These are phyloP conservation scores for Trichoderma guizhouense DNA, from an alignment of 2,329 filamentous ascomycete genomes.

Conservation along the genomic window DNA sequence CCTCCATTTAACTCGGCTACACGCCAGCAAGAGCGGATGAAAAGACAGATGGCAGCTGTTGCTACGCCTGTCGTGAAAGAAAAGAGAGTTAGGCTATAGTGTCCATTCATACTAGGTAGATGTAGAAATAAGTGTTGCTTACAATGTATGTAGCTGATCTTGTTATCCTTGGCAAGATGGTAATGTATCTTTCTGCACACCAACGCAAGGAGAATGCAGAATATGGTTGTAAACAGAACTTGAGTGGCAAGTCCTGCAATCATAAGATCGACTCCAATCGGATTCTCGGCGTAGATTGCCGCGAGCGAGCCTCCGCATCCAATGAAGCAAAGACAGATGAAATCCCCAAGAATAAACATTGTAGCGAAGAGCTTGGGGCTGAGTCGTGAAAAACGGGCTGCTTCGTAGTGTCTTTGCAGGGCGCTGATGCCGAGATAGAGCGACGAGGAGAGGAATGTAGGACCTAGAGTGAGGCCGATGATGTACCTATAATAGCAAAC, in stretches of 20 bases:
- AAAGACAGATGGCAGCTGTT: background rate
- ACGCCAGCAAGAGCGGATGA: slow-evolving; percentile 4
- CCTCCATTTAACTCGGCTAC: background rate
- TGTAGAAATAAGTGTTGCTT: too few species aligned
- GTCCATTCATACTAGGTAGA: too few species aligned
- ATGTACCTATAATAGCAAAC: background rate
- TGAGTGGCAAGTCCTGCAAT: background rate
- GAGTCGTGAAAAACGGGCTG: background rate
- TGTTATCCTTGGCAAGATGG: background rate
- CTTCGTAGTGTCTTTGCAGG: background rate
- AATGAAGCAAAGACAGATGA: background rate
- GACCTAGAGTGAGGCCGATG: slow-evolving; percentile 9
- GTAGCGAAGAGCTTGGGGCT: background rate
- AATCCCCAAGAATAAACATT: background rate
- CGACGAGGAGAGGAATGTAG: slow-evolving; percentile 4
- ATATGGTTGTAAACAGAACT: background rate
- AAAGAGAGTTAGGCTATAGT: background rate
- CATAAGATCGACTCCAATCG: slow-evolving; percentile 2
- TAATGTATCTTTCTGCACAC: background rate
- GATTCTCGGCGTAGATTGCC: background rate
- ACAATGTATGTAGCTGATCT: background rate
- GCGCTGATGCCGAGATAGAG: background rate
- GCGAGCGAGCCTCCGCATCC: slow-evolving; percentile 1
- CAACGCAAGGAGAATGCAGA: background rate
- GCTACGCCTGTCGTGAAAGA: background rate